These are phyloP conservation scores for Aspergillus spinulosporus DNA, from an alignment of 2,329 filamentous ascomycete genomes.

Conservation along the genomic window DNA sequence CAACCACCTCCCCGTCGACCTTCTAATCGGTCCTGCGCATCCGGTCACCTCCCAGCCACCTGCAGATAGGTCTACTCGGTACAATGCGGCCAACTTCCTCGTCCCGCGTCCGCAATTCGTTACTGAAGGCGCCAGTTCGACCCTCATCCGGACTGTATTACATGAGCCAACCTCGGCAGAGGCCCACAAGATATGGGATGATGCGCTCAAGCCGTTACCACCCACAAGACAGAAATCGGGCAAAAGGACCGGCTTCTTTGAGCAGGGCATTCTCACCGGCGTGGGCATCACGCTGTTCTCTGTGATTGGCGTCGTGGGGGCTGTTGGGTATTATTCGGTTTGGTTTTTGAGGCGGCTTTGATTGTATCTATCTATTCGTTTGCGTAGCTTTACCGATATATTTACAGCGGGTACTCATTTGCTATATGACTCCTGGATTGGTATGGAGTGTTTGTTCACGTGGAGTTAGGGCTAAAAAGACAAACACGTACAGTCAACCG, in stretches of 20 bases:
- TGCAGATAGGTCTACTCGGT: constrained; percentile 39
- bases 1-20: constrained; percentile 58
- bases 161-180: constrained; percentile 16
- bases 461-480: no score
- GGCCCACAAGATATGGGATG: constrained; percentile 25
- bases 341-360: constrained; percentile 17
- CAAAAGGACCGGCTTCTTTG: constrained; percentile 49
- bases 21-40: constrained; percentile 44
- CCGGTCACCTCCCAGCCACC: constrained; percentile 37
- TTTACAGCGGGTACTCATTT: no score
- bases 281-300: constrained; percentile 26
- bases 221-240: constrained; percentile 29
- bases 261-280: constrained; percentile 47
- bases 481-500: no score
- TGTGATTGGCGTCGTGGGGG: constrained; percentile 24
- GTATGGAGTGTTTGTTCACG: no score
- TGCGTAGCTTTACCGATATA: no score
- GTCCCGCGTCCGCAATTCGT: constrained; percentile 47
- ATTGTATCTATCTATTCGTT: no score
- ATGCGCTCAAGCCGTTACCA: constrained; percentile 39
- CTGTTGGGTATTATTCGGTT: constrained; percentile 30
- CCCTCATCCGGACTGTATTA: constrained; percentile 19
- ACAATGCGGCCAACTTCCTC: constrained; percentile 49
- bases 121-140: constrained; percentile 19
- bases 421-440: no score